Evolutionary conservation across 1,139 yeast genomes (phyloP).

Genomic region (Hansenula sp.): DNA sequence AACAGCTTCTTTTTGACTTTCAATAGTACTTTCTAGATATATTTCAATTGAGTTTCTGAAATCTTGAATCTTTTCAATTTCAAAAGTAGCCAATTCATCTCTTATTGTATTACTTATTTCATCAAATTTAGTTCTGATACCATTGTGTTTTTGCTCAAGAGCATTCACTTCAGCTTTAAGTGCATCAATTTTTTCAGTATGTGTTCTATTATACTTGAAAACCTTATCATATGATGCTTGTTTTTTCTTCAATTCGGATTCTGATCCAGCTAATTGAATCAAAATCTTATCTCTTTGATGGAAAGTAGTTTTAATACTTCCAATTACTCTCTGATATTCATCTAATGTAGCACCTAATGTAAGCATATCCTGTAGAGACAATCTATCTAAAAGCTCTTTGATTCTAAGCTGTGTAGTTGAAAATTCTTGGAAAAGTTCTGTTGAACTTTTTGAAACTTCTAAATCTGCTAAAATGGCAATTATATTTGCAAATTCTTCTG

Average conservation of each 20-base stretch:
- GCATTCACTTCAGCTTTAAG: slow-evolving; percentile 55
- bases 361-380: slow-evolving; percentile 79
- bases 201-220: slow-evolving; percentile 48
- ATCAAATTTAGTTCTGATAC: slow-evolving; percentile 55
- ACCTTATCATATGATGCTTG: slow-evolving; percentile 48
- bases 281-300: slow-evolving; percentile 72
- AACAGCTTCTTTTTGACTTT: slow-evolving; percentile 90
- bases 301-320: slow-evolving; percentile 71
- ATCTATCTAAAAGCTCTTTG: slow-evolving; percentile 71
- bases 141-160: slow-evolving; percentile 53
- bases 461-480: slow-evolving; percentile 59
- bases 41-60: slow-evolving; percentile 89
- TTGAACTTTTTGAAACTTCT: slow-evolving; percentile 68
- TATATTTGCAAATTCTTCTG: slow-evolving; percentile 58
- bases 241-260: slow-evolving; percentile 43
- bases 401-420: slow-evolving; percentile 69
- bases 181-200: slow-evolving; percentile 54
- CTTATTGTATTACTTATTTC: slow-evolving; percentile 61
- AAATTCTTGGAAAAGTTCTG: slow-evolving; percentile 58
- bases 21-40: slow-evolving; percentile 85
- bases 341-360: slow-evolving; percentile 86
- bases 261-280: slow-evolving; percentile 51
- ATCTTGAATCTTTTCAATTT: slow-evolving; percentile 73
- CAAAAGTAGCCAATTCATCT: slow-evolving; percentile 65
- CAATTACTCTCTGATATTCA: slow-evolving; percentile 76